phyloP scores from a whole-genome alignment of 1,284 basidiomycete genomes.

The Wallemia hederae region DNA sequence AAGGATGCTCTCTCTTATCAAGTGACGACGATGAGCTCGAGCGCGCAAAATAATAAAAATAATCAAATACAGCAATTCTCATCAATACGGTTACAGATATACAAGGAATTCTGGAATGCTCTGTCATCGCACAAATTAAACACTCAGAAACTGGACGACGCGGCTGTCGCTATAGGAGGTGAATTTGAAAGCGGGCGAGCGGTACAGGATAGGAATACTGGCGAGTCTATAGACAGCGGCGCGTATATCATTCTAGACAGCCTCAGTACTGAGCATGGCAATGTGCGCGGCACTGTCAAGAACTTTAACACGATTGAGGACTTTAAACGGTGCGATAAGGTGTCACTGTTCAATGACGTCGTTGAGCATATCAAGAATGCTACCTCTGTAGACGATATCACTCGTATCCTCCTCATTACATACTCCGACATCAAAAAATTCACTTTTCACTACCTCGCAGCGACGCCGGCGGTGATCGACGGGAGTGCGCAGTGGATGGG shows the following conservation, averaged over 20 bases:
- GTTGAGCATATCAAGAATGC: slow-evolving; percentile 17
- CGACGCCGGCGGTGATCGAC: slow-evolving; percentile 59
- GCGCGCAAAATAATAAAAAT: no score
- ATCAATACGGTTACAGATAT: slow-evolving; percentile 56
- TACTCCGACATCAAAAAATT: slow-evolving; percentile 96
- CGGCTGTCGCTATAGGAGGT: slow-evolving; percentile 31
- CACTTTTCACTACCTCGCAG: slow-evolving; percentile 93
- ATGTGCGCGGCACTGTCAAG: slow-evolving; percentile 39
- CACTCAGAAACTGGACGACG: slow-evolving; percentile 54
- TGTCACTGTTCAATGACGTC: slow-evolving; percentile 40
- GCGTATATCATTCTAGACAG: slow-evolving; percentile 7
- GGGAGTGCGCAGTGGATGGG: slow-evolving; percentile 9
- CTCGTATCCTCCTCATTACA: slow-evolving; percentile 59
- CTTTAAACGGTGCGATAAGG: slow-evolving; percentile 71
- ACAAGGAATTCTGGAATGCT: slow-evolving; percentile 78
- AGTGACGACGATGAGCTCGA: background rate
- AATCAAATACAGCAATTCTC: slow-evolving; percentile 44
- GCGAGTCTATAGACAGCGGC: slow-evolving; percentile 10
- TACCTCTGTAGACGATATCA: slow-evolving; percentile 21
- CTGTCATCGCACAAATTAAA: slow-evolving; percentile 73
- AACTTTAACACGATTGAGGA: slow-evolving; percentile 93
- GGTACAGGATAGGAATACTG: slow-evolving; percentile 42
- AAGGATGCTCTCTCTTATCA: no score
- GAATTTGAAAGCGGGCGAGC: slow-evolving; percentile 40
- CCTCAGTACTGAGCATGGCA: slow-evolving; percentile 11